Evolutionary conservation across 495 filamentous ascomycete species (phyloP), one percentile per base, ranked within the genome.

Genomic region (Usnea hakonensis): DNA sequence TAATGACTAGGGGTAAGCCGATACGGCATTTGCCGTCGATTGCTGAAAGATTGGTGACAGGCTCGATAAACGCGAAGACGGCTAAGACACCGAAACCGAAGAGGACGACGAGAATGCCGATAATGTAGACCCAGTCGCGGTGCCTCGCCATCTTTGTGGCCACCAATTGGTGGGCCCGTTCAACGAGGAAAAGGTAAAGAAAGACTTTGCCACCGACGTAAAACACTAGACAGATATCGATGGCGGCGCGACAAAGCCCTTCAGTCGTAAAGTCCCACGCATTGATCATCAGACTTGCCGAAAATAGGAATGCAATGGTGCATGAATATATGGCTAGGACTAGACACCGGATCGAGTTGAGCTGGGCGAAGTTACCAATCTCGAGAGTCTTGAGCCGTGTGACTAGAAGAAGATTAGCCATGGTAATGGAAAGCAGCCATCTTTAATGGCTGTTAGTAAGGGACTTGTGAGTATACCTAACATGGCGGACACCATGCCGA

Each of bases 161-260:
- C 30, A 73, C 70, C 36, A 75, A 44, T 19, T 65, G 67, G 63
- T 77, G 70, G 13, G 69, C 65, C 30, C 73, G 69, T 48, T 77
- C 74, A 19, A 72, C 69, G 9, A 77, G 67, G 62, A 77, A 75
- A 33, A 76, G 50, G 33, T 76, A 73, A 55, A 74, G 67, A 13
- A 67, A 57, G 8, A 69, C 64, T 43, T 77, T 76, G 57, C 64
- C 58, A 14, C 64, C 63, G 30, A 73, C 53, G 56, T 76, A 76
- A 56, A 72, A 77, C 3, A 68, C 64, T 3, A 76, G 60, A 60
- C 74, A 76, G 30, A 73, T 57, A 43, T 68, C 53, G 28, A 76
- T 73, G 3, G 70, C 67, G 4, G 64, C 57, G 16, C 50, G 54
- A 50, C 74, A 76, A n/a, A 58, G 41, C 3, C 9, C 50, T 36